Percentiles rank a stretch among this genome's conserved stretches.
phyloP scores from a whole-genome alignment of 2,329 filamentous ascomycete species.

The Colletotrichum falcatum region DNA sequence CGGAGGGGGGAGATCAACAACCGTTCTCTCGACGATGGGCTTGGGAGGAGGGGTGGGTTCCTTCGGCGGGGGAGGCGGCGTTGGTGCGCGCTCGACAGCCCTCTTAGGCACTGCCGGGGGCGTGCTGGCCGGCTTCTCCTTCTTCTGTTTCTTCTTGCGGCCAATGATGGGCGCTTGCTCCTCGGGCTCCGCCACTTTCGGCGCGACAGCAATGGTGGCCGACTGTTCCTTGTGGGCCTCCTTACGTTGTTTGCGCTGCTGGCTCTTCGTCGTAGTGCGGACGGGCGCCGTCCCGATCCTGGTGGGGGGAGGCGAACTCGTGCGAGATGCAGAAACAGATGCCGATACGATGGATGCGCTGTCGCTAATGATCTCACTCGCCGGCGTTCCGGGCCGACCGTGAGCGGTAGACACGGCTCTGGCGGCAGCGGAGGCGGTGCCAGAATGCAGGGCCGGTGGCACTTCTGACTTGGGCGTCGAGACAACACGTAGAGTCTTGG shows the following conservation, averaged over 20 bases:
- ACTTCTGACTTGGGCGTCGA: constrained; percentile 73
- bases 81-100: constrained; percentile 24
- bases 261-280: constrained; percentile 79
- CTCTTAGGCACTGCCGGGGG: constrained; percentile 44
- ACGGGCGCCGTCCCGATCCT: constrained; percentile 77
- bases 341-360: constrained; percentile 80
- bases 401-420: constrained; percentile 60
- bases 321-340: constrained; percentile 74
- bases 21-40: constrained; percentile 44
- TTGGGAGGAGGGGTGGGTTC: constrained; percentile 32
- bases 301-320: constrained; percentile 75
- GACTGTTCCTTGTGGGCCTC: constrained; percentile 75
- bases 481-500: constrained; percentile 78
- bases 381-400: constrained; percentile 75
- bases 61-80: constrained; percentile 35
- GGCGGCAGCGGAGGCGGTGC: constrained; percentile 48
- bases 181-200: constrained; percentile 65
- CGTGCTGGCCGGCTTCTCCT: constrained; percentile 64
- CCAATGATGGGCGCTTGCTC: constrained; percentile 80
- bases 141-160: constrained; percentile 88
- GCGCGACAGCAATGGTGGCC: constrained; percentile 62
- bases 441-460: constrained; percentile 50
- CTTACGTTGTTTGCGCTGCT: constrained; percentile 81
- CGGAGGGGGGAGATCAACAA: constrained; percentile 40
- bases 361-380: constrained; percentile 81